Evolutionary conservation across 148 eudicot species (phyloP), one percentile per base, ranked within the genome.

Genomic region (Heliosperma pusillum): DNA sequence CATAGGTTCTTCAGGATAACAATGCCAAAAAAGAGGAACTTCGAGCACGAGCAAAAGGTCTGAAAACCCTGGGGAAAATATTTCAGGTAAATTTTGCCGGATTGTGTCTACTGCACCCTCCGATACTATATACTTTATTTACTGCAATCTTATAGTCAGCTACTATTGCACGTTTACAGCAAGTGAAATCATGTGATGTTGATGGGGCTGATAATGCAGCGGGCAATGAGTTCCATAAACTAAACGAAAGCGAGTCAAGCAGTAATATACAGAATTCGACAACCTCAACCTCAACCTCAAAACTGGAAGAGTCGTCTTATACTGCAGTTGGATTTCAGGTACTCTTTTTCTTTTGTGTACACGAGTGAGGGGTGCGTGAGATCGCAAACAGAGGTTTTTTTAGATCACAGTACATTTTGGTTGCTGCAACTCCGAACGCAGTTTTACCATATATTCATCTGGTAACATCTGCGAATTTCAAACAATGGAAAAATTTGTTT

Each of bases 51-150:
- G 99, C 97, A 19, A 92, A 90, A 87, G 99, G 93, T 44, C 88
- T 96, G 80, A 96, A 89, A 79, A 86, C 90, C 76, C 89, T 96
- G 70, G 99, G 99, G 27, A 92, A 88, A 85, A 92, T 92, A 77
- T 92, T 96, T 79, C 97, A 96, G 94, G 99, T 89, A 64, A 66
- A 26, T 6, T 29, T 50, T 77, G 33, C 61, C 65, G 17, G 17
- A 25, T 47, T 64, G 42, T 75, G 19, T 68, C 56, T 58, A 25
- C 59, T 42, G 64, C 58, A 68, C 75, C 33, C 50, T 71, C 71
- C 29, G 62, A 64, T 52, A 64, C 58, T 55, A 13, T 56, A 29
- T 47, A 10, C 55, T 25, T 45, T 42, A 13, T 44, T 67, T 30
- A 17, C 52, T 53, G 59, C 3, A 33, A 53, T 73, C 70, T 72